Percentiles rank a stretch among this genome's conserved stretches.
These are phyloP conservation scores for Pyricularia grisea DNA, from an alignment of 2,329 filamentous ascomycete species.

Conservation along the genomic window DNA sequence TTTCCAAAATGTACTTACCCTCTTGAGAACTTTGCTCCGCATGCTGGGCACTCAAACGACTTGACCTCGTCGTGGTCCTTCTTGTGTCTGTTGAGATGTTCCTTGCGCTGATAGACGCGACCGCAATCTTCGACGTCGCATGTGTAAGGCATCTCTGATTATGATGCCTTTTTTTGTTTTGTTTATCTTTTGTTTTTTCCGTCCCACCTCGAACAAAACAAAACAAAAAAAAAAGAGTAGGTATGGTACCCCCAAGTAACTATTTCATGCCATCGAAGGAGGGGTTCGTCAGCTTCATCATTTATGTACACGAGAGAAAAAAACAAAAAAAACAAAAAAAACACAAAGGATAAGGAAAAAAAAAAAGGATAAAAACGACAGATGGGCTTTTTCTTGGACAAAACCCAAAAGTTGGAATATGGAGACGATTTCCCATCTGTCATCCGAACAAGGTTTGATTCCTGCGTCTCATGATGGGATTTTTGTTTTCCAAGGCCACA, in stretches of 20 bases:
- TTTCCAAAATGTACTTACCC: not conserved
- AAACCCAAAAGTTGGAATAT: not conserved
- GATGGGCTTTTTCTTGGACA: not conserved
- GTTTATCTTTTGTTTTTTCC: not conserved
- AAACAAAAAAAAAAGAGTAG: not conserved
- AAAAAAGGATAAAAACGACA: not conserved
- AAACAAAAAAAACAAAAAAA: not conserved
- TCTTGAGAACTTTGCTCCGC: slow-evolving; percentile 2
- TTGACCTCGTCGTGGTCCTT: slow-evolving; percentile 1
- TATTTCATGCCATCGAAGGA: not conserved
- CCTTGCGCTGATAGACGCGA: slow-evolving; percentile 2
- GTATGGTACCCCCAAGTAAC: not conserved
- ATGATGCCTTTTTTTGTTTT: too few species aligned
- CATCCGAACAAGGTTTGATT: not conserved
- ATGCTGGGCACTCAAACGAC: slow-evolving; percentile 1
- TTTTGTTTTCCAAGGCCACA: not conserved
- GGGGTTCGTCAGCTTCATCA: not conserved
- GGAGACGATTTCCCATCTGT: not conserved
- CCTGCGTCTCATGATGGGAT: not conserved
- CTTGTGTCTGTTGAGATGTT: not conserved
- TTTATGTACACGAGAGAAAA: not conserved
- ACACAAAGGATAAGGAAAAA: too few species aligned
- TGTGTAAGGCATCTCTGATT: not conserved
- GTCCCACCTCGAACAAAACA: not conserved
- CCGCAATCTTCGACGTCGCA: not conserved